Evolutionary conservation across 78 protist species (phyloP).

Genomic region (slime mould (Dictyostelium discoideum)): DNA sequence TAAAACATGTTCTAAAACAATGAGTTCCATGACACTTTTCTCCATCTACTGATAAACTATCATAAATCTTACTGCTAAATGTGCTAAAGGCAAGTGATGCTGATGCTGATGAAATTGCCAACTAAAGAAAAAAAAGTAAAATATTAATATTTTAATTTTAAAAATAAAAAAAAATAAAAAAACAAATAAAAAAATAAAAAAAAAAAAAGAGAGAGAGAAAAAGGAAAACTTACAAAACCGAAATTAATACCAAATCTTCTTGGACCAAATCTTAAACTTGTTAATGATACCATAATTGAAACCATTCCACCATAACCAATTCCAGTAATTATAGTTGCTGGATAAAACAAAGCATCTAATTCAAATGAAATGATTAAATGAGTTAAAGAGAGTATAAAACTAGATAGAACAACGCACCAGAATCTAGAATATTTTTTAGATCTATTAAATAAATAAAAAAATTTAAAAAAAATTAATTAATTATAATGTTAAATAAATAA

Average conservation of each 20-base stretch:
- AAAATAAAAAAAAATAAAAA: too few relatives aligned
- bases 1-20: slow-evolving; percentile 9
- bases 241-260: slow-evolving; percentile 69
- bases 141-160: neutral
- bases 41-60: neutral
- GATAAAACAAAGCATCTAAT: neutral
- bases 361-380: slow-evolving; percentile 27
- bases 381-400: slow-evolving; percentile 19
- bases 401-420: slow-evolving; percentile 35
- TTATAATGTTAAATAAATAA: neutral
- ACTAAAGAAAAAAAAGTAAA: neutral
- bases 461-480: neutral
- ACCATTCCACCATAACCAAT: slow-evolving; percentile 73
- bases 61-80: slow-evolving; percentile 38
- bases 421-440: slow-evolving; percentile 51
- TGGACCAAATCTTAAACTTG: slow-evolving; percentile 40
- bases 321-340: slow-evolving; percentile 23
- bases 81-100: slow-evolving; percentile 14
- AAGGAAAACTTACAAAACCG: slow-evolving; percentile 30
- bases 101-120: slow-evolving; percentile 69
- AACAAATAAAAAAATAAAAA: too few relatives aligned
- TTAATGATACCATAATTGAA: slow-evolving; percentile 17
- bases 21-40: slow-evolving; percentile 14
- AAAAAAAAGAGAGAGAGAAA: neutral
- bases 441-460: neutral